phyloP scores from a whole-genome alignment of 1,284 basidiomycete species.

The Malassezia psittaci region DNA sequence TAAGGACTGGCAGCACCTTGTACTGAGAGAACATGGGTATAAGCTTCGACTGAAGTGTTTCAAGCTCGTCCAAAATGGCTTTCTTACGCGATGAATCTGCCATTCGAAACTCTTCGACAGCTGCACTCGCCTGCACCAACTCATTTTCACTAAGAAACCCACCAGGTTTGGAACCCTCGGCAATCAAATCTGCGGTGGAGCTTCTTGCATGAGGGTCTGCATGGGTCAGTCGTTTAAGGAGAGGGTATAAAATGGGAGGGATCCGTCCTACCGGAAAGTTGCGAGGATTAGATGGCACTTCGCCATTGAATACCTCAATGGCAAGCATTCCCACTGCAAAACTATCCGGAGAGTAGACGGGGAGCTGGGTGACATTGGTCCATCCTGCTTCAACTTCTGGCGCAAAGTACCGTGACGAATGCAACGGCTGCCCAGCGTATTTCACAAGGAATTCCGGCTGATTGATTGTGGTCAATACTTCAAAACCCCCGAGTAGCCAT shows the following conservation, averaged over 20 bases:
- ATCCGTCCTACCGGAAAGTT: conserved; percentile 66
- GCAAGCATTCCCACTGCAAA: conserved; percentile 34
- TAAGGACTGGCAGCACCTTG: conserved; percentile 74
- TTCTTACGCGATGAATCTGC: conserved; percentile 71
- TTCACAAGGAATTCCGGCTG: conserved; percentile 34
- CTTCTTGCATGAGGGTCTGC: conserved; percentile 73
- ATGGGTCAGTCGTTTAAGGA: conserved; percentile 76
- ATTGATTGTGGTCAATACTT: conserved; percentile 56
- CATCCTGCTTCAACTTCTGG: conserved; percentile 90
- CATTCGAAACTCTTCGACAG: conserved; percentile 77
- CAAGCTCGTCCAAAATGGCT: conserved; percentile 43
- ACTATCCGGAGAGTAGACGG: conserved; percentile 28
- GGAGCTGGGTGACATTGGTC: conserved; percentile 18
- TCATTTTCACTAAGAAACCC: conserved; percentile 80
- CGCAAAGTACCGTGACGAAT: conserved; percentile 50
- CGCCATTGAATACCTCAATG: conserved; percentile 37
- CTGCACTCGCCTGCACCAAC: conserved; percentile 71
- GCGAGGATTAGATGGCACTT: conserved; percentile 54
- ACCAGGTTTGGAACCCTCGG: conserved; percentile 41
- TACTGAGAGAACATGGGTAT: conserved; percentile 77
- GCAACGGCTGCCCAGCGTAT: conserved; percentile 34
- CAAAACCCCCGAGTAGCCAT: conserved; percentile 92
- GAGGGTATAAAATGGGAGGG: conserved; percentile 64
- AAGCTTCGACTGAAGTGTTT: conserved; percentile 46
- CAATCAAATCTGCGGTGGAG: conserved; percentile 51